Evolutionary conservation across 176 grass and related monocot species (phyloP), one percentile per base, ranked within the genome.

Genomic region (Puya raimondii): DNA sequence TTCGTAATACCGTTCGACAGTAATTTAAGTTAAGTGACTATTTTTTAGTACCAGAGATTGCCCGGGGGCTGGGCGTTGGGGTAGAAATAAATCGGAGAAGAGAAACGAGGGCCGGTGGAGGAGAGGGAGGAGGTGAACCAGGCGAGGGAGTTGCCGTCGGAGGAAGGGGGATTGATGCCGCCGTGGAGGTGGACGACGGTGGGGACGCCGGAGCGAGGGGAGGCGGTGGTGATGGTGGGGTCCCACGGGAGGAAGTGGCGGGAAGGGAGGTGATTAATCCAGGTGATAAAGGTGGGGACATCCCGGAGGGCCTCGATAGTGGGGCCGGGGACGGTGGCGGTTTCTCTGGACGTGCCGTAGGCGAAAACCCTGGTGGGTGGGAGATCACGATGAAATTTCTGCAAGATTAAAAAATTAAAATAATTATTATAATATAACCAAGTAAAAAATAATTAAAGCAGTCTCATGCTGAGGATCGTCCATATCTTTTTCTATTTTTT

Each of bases 351-450:
- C 1, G 64, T 6, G 57, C 92, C 92, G 33, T 81, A 96, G 0
- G 83, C 88, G 58, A 91, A 91, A 12, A 96, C 92, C 0, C 73
- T 54, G 12, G 92, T 85, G 1, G 75, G 54, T 21, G 86, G 88
- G 0, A 96, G 53, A 74, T 91, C 92, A 0, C 92, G 85, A 56
- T 96, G 91, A 76, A 91, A 96, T 86, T 91, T 88, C 88, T 96
- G 81, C 16, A 50, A 0, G 10, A 1, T 63, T 47, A 51, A 70
- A 50, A 70, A 47, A 50, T 5, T 49, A 10, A 51, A 49, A 70
- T 49, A 23, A 74, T 2, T 10, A 18, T 27, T 27, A 51, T 52
- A 20, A 54, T 8, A 0, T 16, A 51, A 14, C 16, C 52, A 54
- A 2, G 2, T 54, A 54, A 33, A 33, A 33, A 2, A 26, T 2